phyloP scores from a whole-genome alignment of 805 yeast species.

The Scheffersomyces lignosus region DNA sequence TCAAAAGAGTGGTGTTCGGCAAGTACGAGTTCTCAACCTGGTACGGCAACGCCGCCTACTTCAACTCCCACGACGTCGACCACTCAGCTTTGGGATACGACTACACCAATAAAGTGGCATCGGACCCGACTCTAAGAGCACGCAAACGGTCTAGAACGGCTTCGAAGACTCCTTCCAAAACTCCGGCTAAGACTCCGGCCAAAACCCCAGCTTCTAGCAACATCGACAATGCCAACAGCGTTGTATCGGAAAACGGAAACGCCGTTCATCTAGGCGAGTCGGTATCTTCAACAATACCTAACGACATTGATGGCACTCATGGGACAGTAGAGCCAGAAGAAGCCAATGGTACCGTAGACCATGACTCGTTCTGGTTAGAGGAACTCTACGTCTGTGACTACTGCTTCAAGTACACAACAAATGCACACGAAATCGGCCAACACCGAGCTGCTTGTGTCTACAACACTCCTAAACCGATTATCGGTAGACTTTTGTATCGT shows the following conservation, averaged over 20 bases:
- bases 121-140: conserved; percentile 10
- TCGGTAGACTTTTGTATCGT: conserved; percentile 72
- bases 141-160: conserved; percentile 1
- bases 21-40: conserved; percentile 70
- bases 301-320: background rate
- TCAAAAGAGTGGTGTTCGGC: conserved; percentile 67
- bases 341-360: too few species aligned
- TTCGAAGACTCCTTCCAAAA: conserved; percentile 3
- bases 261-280: background rate
- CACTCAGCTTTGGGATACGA: conserved; percentile 48
- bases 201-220: background rate
- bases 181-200: conserved; percentile 2
- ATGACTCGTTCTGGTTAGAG: conserved; percentile 52
- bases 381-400: conserved; percentile 69
- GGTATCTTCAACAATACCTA: background rate
- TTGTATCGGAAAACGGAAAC: background rate
- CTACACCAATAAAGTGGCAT: conserved; percentile 21
- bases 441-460: conserved; percentile 52
- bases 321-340: too few species aligned
- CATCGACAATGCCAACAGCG: background rate
- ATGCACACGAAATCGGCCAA: conserved; percentile 37
- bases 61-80: conserved; percentile 34
- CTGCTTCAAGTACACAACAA: conserved; percentile 80
- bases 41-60: conserved; percentile 86
- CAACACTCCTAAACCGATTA: conserved; percentile 32